Evolutionary conservation across 2,329 filamentous ascomycete species (phyloP), one percentile per base, ranked within the genome.

Genomic region (Epichloe scottii): DNA sequence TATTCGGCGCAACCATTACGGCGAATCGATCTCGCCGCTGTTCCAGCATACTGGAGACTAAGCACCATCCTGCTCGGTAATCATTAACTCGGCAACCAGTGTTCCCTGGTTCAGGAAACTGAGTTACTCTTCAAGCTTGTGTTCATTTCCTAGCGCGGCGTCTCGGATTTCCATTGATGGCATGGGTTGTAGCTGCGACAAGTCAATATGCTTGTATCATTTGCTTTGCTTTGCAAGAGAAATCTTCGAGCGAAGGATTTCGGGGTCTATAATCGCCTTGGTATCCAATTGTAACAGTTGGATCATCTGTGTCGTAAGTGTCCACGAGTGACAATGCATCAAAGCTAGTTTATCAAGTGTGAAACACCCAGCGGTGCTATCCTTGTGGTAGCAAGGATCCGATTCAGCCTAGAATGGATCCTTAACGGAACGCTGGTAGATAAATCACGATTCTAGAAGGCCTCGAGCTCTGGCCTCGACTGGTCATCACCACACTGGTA

Each of bases 1-100:
- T 48, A 97, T 98, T 59, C 81, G 93, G 60, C 82, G 93, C 61
- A 97, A 97, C 66, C 91, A 98, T 68, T 93, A 97, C 63, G 93
- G 93, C 68, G 91, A 96, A 72, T 84, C 85, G 56, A 85, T 88
- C 62, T 80, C 76, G 55, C 74, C 73, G 35, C 64, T 87, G 54
- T 89, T 87, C 67, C 83, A 86, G 64, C 81, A 84, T 58, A 78
- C 79, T 57, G 68, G 69, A 55, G 76, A 84, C 65, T 79, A 70
- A 67, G 56, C 21, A 21, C 14, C 19, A 8, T 11, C 37, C 26
- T 39, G 3, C 21, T 17, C n/a, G 4, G 11, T 33, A 19, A 34
- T 23, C 19, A 44, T 34, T 34, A 48, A 21, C 14, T 21, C 39
- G 49, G 46, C 52, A 49, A 52, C 47, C 33, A 49, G 46, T 49